phyloP scores from a whole-genome alignment of 495 filamentous ascomycete species.

The Pyrenula massariospora region DNA sequence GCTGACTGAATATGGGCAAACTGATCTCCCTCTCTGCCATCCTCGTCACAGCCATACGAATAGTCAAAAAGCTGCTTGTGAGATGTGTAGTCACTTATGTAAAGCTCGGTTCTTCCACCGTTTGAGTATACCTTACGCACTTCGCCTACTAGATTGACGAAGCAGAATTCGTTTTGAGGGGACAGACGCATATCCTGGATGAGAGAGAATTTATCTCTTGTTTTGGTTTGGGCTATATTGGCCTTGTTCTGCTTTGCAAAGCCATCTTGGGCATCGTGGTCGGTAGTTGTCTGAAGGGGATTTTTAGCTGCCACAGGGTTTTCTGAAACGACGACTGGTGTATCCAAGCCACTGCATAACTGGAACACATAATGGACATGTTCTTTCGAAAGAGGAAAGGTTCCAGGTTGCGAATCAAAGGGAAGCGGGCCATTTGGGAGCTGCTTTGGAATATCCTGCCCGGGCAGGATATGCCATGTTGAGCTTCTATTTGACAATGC shows the following conservation, averaged over 20 bases:
- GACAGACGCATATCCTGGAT: conserved; percentile 49
- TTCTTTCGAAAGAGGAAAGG: not conserved
- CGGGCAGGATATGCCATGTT: conserved; percentile 14
- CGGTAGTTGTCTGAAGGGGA: not conserved
- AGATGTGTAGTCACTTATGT: conserved; percentile 79
- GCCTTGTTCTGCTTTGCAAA: not conserved
- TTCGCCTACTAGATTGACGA: conserved; percentile 65
- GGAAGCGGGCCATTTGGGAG: no score
- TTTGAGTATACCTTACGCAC: conserved; percentile 53
- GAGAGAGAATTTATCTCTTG: conserved; percentile 42
- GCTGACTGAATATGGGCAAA: conserved; percentile 27
- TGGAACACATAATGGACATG: not conserved
- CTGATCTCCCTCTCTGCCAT: conserved; percentile 33
- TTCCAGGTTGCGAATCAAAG: not conserved
- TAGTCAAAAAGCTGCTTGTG: conserved; percentile 51
- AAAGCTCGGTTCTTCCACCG: conserved; percentile 44
- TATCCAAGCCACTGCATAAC: not conserved
- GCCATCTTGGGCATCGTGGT: conserved; percentile 1
- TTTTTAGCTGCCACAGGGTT: conserved; percentile 1
- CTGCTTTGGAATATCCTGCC: conserved; percentile 12
- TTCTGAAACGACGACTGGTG: not conserved
- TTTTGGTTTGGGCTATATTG: conserved; percentile 1
- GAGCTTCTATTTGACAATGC: conserved; percentile 11
- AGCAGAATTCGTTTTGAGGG: conserved; percentile 14
- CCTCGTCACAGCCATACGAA: conserved; percentile 25